Percentiles rank a stretch among this genome's conserved stretches.
Evolutionary conservation across 2,329 filamentous ascomycete genomes (phyloP).

Genomic region (Trichoderma guizhouense): DNA sequence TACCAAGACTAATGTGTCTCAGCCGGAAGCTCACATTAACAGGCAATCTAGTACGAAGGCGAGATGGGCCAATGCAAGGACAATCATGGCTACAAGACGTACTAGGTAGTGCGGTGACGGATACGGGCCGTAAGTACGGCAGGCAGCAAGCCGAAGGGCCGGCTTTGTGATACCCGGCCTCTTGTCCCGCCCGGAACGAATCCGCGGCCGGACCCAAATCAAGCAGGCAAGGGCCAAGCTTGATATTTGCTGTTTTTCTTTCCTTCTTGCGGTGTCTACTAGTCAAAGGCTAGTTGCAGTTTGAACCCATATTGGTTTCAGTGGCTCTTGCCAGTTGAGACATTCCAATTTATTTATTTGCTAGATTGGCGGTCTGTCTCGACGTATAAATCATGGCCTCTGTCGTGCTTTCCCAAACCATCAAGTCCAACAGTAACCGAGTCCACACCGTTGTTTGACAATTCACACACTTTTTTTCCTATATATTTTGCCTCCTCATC

Average conservation of each 20-base stretch:
- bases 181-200: not conserved
- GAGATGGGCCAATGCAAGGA: not conserved
- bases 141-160: not conserved
- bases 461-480: no score
- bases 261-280: not conserved
- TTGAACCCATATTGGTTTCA: not conserved
- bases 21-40: not conserved
- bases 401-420: not conserved
- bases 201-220: not conserved
- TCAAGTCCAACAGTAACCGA: not conserved
- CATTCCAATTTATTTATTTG: not conserved
- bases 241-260: not conserved
- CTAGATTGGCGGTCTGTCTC: not conserved
- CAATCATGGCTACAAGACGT: not conserved
- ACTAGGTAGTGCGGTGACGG: not conserved
- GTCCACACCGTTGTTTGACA: not conserved
- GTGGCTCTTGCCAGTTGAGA: not conserved
- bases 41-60: not conserved
- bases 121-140: not conserved
- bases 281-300: not conserved
- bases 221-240: not conserved
- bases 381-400: not conserved
- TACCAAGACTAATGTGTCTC: not conserved
- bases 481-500: not conserved
- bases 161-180: not conserved